phyloP scores from a whole-genome alignment of 202 grass and related monocot species.

The Saccharum hybrid region DNA sequence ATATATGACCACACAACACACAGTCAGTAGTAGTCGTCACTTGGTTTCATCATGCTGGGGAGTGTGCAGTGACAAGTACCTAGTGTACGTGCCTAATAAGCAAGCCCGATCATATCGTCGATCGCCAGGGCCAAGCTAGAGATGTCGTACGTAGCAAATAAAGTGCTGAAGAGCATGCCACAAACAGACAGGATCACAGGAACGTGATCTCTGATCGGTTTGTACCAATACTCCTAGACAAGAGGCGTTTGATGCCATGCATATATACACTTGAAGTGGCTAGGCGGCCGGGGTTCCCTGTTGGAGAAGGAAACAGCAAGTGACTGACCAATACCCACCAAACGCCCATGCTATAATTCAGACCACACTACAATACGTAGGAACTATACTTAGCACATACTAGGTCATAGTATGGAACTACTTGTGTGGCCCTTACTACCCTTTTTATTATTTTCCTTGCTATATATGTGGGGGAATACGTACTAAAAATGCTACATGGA shows the following conservation, averaged over 20 bases:
- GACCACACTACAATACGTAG: background rate
- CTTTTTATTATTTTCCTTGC: too few species aligned
- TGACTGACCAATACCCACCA: background rate
- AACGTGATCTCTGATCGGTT: background rate
- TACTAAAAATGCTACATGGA: too few species aligned
- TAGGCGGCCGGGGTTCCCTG: background rate
- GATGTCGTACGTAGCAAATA: background rate
- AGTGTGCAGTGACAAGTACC: background rate
- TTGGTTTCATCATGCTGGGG: conserved; percentile 1
- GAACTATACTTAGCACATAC: background rate
- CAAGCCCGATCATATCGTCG: background rate
- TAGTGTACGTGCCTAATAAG: background rate
- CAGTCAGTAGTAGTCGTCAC: background rate
- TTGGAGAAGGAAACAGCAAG: background rate
- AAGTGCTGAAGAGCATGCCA: conserved; percentile 19
- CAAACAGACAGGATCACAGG: background rate
- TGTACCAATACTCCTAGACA: background rate
- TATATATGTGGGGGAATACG: background rate
- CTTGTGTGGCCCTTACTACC: background rate
- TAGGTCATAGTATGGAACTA: background rate
- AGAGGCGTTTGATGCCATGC: background rate
- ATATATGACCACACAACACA: background rate
- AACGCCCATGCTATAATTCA: background rate
- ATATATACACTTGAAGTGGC: background rate
- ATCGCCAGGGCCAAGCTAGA: background rate